Conservation (phyloP, 345 rosid genomes). For the Reutealis trisperma region DNA sequence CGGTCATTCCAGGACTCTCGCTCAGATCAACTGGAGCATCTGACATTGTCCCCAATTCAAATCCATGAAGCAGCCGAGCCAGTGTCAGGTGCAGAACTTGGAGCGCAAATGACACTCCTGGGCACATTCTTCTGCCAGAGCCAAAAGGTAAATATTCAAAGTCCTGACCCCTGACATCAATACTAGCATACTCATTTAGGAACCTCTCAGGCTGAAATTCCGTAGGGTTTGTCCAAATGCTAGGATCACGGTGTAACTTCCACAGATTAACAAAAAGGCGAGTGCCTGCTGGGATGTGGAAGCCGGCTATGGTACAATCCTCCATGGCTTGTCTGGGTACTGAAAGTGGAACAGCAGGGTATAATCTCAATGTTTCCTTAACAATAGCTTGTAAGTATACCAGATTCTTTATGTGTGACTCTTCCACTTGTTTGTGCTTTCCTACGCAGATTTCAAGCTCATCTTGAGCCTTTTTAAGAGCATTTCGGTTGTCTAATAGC, state of each 20-base stretch:
- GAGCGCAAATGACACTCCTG: conserved; percentile 15
- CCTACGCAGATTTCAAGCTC: conserved; percentile 18
- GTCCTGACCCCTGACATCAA: conserved; percentile 16
- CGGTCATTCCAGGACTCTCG: conserved; percentile 9
- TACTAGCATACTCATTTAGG: neutral
- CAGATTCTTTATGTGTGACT: conserved; percentile 13
- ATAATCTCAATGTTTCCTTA: conserved; percentile 21
- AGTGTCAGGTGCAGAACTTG: conserved; percentile 16
- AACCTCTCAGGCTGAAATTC: conserved; percentile 28
- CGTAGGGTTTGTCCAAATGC: conserved; percentile 11
- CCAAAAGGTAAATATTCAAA: conserved; percentile 22
- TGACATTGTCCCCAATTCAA: conserved; percentile 9
- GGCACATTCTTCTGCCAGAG: conserved; percentile 27
- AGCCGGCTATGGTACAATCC: conserved; percentile 16
- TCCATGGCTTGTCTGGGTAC: conserved; percentile 17
- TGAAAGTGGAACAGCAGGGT: conserved; percentile 20
- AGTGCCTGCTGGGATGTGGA: conserved; percentile 18
- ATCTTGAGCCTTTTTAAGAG: conserved; percentile 4
- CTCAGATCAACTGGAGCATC: conserved; percentile 14
- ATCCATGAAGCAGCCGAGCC: conserved; percentile 25
- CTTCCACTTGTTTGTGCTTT: conserved; percentile 15
- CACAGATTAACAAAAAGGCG: conserved; percentile 15
- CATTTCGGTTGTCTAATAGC: conserved; percentile 13
- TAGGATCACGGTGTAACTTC: conserved; percentile 28
- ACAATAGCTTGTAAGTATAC: conserved; percentile 26